phyloP scores from a whole-genome alignment of 164 flowering plant genomes.

The Cinnamomum micranthum region DNA sequence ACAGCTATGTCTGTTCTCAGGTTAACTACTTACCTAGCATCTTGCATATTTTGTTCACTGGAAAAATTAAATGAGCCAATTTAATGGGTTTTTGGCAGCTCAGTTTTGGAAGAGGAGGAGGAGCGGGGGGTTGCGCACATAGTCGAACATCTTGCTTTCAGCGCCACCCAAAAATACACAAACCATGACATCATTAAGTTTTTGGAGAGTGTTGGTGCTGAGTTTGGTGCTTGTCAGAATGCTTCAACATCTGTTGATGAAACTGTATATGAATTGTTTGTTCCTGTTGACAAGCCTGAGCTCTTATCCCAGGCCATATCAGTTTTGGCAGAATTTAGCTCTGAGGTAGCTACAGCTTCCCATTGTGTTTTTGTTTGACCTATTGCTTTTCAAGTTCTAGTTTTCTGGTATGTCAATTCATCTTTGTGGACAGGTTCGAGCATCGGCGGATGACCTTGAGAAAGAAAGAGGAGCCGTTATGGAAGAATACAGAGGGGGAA shows the following conservation, averaged over 20 bases:
- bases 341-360: slow-evolving; percentile 50
- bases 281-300: slow-evolving; percentile 93
- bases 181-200: slow-evolving; percentile 90
- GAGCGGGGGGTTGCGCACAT: slow-evolving; percentile 98
- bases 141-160: slow-evolving; percentile 95
- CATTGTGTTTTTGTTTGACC: not conserved
- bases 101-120: slow-evolving; percentile 96
- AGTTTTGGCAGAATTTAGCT: slow-evolving; percentile 85
- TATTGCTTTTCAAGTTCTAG: not conserved
- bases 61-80: slow-evolving; percentile 1
- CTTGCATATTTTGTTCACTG: not conserved
- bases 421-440: slow-evolving; percentile 56
- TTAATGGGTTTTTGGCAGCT: slow-evolving; percentile 54
- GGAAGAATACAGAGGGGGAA: slow-evolving; percentile 81
- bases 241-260: slow-evolving; percentile 92
- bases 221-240: slow-evolving; percentile 98
- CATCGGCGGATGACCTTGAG: slow-evolving; percentile 76
- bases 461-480: slow-evolving; percentile 96
- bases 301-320: slow-evolving; percentile 83
- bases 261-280: slow-evolving; percentile 88
- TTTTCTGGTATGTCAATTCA: not conserved
- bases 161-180: slow-evolving; percentile 83
- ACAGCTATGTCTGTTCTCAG: no score
- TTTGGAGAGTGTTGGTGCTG: slow-evolving; percentile 94
- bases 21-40: no score